Conservation (phyloP, 257 asterid species). For the Nicotiana attenuata region DNA sequence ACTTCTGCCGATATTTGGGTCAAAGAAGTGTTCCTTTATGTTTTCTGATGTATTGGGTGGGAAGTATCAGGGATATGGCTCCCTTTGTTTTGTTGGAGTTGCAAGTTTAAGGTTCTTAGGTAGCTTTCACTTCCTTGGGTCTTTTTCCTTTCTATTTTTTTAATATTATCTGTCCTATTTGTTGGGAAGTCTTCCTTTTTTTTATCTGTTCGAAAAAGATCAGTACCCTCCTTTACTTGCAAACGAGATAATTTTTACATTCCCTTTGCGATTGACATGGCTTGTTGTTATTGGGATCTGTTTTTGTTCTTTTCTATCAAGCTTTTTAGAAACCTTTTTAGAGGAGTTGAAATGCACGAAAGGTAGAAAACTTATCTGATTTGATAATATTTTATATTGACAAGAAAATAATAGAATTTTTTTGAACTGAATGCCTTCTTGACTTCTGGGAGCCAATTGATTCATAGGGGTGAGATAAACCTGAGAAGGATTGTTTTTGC, state of each 20-base stretch:
- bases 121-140: not conserved
- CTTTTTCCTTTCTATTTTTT: not conserved
- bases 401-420: not conserved
- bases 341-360: not conserved
- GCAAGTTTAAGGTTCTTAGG: not conserved
- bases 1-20: not conserved
- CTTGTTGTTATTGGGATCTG: not conserved
- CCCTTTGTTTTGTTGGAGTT: not conserved
- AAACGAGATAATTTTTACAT: not conserved
- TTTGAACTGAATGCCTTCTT: not conserved
- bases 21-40: conserved; percentile 4
- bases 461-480: not conserved
- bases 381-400: not conserved
- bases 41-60: not conserved
- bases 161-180: not conserved
- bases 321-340: not conserved
- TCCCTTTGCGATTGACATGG: not conserved
- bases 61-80: not conserved
- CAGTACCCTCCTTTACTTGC: not conserved
- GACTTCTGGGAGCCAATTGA: not conserved
- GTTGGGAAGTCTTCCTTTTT: not conserved
- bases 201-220: not conserved
- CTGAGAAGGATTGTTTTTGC: not conserved
- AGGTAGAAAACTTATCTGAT: not conserved
- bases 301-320: not conserved